phyloP scores from a whole-genome alignment of 768 basidiomycete species.

The Dacryopinax spathularia region DNA sequence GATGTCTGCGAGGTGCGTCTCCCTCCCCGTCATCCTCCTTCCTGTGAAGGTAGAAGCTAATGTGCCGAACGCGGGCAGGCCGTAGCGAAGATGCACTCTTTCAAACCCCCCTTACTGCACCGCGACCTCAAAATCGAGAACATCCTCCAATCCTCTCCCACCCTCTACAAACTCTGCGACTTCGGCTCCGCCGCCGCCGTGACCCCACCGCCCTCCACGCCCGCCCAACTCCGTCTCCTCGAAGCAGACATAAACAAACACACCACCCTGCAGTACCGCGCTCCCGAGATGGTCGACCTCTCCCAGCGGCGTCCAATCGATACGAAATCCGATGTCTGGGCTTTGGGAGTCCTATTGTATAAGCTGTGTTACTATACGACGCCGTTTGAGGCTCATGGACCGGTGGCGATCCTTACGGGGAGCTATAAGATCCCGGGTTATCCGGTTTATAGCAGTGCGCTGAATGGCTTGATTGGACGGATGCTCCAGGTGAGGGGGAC shows the following conservation, averaged over 20 bases:
- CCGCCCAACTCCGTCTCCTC: conserved; percentile 70
- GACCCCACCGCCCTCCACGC: conserved; percentile 53
- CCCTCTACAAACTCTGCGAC: conserved; percentile 90
- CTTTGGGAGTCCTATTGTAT: conserved; percentile 88
- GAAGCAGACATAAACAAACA: conserved; percentile 87
- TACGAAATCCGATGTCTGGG: conserved; percentile 88
- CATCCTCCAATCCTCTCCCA: conserved; percentile 74
- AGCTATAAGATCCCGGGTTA: conserved; percentile 86
- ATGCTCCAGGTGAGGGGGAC: conserved; percentile 87
- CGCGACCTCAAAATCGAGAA: conserved; percentile 99
- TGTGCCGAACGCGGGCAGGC: conserved; percentile 29
- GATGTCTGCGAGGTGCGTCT: conserved; percentile 68
- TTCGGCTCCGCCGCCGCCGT: conserved; percentile 87
- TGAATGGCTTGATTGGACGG: conserved; percentile 76
- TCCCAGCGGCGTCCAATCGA: conserved; percentile 71
- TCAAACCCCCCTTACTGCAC: conserved; percentile 79
- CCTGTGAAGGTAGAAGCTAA: background rate
- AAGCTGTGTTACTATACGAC: conserved; percentile 99
- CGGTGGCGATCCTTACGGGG: conserved; percentile 89
- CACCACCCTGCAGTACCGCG: conserved; percentile 92
- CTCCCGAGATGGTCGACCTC: conserved; percentile 97
- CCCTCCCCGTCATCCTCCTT: too few species aligned
- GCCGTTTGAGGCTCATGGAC: conserved; percentile 95
- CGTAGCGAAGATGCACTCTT: conserved; percentile 90
- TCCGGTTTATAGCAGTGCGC: conserved; percentile 67